Evolutionary conservation across 2,329 filamentous ascomycete genomes (phyloP), one percentile per base, ranked within the genome.

Genomic region (Aspergillus sp.): DNA sequence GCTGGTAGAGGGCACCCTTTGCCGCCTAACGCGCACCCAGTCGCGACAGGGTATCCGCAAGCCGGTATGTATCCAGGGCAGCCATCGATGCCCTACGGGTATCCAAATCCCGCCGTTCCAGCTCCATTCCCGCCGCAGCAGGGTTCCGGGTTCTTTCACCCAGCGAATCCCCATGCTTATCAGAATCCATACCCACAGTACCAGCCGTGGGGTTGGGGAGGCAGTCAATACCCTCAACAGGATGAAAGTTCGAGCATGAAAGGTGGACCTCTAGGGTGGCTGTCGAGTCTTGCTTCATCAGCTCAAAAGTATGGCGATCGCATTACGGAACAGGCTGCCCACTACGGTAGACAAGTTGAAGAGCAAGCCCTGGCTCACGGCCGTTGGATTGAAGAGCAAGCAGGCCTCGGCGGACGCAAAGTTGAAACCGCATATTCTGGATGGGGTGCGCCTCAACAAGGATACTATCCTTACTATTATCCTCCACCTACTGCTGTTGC

Each of bases 241-340:
- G 62, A 63, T 44, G 59, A 55, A 14, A 66, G 58, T 17, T 60
- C 60, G 4, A 54, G 62, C 7, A 60, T 63, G 11, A 72, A 73
- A 59, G 59, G 66, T 25, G 68, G 73, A 0, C 62, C 71, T 4
- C 39, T 69, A 1, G 65, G 68, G 19, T 76, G 73, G 71, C 68
- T 75, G 11, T 65, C 71, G 1, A 68, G 70, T 7, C 55, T 77
- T 12, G 70, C 71, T 44, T 67, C 70, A 4, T 71, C 74, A 46
- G 74, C 74, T 9, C 72, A 76, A 55, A 73, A 74, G 51, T 77
- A 76, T 43, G 73, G 73, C 4, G 73, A 76, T 46, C 71, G 72
- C 9, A 68, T 76, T 23, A 64, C 65, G 14, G 68, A 73, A 50
- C 73, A 74, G 55, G 73, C 73, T 6, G 67, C 72, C 51, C 62